Percentiles rank a stretch among this genome's conserved stretches.
phyloP scores from a whole-genome alignment of 2,329 filamentous ascomycete species.

The Metarhizium sp. region DNA sequence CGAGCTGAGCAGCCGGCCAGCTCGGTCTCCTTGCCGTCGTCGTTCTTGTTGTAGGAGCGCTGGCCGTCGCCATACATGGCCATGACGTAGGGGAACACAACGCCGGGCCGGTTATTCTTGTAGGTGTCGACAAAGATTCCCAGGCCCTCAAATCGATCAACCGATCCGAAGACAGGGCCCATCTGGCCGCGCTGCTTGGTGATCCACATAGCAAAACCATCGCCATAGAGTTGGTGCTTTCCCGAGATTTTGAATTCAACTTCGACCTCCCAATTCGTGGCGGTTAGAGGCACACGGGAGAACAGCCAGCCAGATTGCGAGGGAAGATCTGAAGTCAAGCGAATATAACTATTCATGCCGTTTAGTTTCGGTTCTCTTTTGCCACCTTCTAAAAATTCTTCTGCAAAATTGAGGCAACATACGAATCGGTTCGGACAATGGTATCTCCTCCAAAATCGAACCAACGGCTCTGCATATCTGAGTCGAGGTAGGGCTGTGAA shows the following conservation, averaged over 20 bases:
- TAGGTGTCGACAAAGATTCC: constrained; percentile 97
- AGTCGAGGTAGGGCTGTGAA: constrained; percentile 83
- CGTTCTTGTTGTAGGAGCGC: constrained; percentile 82
- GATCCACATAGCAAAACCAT: constrained; percentile 97
- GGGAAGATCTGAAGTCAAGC: constrained; percentile 80
- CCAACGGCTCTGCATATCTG: constrained; percentile 96
- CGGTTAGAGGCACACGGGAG: constrained; percentile 86
- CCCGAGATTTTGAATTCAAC: constrained; percentile 93
- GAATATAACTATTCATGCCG: constrained; percentile 64
- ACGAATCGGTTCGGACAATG: constrained; percentile 65
- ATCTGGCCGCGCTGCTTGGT: constrained; percentile 79
- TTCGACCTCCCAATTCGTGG: constrained; percentile 98
- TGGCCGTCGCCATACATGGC: constrained; percentile 93
- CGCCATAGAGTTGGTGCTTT: constrained; percentile 81
- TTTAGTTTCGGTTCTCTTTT: background rate
- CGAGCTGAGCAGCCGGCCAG: constrained; percentile 91
- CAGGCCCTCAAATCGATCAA: constrained; percentile 85
- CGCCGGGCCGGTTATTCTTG: constrained; percentile 96
- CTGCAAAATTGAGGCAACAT: constrained; percentile 22
- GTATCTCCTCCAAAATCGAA: constrained; percentile 98
- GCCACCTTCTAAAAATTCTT: background rate
- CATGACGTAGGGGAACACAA: constrained; percentile 97
- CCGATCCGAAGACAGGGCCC: constrained; percentile 80
- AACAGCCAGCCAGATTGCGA: constrained; percentile 92
- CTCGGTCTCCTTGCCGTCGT: constrained; percentile 89